These are phyloP conservation scores for Arabis hirsuta DNA, from an alignment of 345 rosid species.

Conservation along the genomic window DNA sequence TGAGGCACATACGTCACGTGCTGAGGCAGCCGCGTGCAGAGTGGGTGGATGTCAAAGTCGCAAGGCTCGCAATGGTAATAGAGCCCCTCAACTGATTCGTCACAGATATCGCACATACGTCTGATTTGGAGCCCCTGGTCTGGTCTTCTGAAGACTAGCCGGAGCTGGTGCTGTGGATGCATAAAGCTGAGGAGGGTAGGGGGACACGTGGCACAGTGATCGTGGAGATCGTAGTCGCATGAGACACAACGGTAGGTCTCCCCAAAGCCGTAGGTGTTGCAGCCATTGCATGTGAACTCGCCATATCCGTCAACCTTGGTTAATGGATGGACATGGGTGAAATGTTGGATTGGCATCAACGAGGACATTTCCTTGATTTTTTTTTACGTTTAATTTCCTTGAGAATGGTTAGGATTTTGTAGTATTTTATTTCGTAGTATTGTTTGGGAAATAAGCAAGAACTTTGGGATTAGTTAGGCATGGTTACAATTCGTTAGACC, in stretches of 20 bases:
- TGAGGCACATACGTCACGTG: slow-evolving; percentile 35
- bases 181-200: too few species aligned
- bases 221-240: slow-evolving; percentile 21
- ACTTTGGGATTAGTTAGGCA: background rate
- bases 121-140: too few species aligned
- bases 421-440: slow-evolving; percentile 8
- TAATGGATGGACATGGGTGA: slow-evolving; percentile 45
- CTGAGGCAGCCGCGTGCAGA: too few species aligned
- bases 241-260: slow-evolving; percentile 27
- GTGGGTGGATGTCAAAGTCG: too few species aligned
- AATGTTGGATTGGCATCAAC: slow-evolving; percentile 32
- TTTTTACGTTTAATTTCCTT: background rate
- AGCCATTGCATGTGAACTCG: slow-evolving; percentile 47
- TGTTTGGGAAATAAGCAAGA: background rate
- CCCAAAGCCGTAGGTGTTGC: slow-evolving; percentile 47
- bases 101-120: too few species aligned
- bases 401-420: background rate
- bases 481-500: background rate
- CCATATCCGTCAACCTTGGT: slow-evolving; percentile 2
- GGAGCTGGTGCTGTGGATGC: too few species aligned
- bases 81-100: too few species aligned
- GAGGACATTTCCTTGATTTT: slow-evolving; percentile 15
- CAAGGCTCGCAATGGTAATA: too few species aligned
- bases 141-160: too few species aligned
- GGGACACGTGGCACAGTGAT: too few species aligned